phyloP scores from a whole-genome alignment of 2,329 filamentous ascomycete species.

The Pyrenophora seminiperda region DNA sequence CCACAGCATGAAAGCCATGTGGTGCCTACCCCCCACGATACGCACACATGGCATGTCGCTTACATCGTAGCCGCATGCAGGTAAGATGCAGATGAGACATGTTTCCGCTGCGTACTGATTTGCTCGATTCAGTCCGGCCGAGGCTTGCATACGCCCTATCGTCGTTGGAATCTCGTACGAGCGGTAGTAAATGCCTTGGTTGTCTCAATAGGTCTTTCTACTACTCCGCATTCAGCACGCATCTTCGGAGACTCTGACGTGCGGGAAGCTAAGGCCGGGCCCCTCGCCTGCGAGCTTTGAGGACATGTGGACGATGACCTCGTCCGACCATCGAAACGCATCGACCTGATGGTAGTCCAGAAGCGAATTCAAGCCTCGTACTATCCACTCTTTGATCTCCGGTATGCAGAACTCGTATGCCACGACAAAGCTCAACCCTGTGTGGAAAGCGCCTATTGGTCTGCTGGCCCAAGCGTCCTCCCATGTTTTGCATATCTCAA shows the following conservation, averaged over 20 bases:
- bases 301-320: conserved; percentile 34
- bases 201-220: background rate
- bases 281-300: conserved; percentile 36
- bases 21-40: conserved; percentile 4
- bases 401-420: conserved; percentile 38
- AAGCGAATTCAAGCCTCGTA: conserved; percentile 34
- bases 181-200: background rate
- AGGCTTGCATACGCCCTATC: background rate
- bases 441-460: conserved; percentile 42
- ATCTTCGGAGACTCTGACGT: conserved; percentile 19
- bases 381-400: conserved; percentile 36
- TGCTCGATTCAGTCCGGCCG: background rate
- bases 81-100: conserved; percentile 9
- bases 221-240: conserved; percentile 3
- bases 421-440: conserved; percentile 40
- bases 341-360: conserved; percentile 34
- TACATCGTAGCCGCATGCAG: conserved; percentile 6
- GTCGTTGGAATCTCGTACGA: background rate
- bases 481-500: conserved; percentile 45
- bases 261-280: conserved; percentile 27
- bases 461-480: conserved; percentile 42
- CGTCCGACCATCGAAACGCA: conserved; percentile 38
- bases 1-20: conserved; percentile 13
- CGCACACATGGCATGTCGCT: background rate
- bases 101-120: background rate